Evolutionary conservation across 371 early-diverging fungal genomes (phyloP).

Genomic region (Mortierella polycephala): DNA sequence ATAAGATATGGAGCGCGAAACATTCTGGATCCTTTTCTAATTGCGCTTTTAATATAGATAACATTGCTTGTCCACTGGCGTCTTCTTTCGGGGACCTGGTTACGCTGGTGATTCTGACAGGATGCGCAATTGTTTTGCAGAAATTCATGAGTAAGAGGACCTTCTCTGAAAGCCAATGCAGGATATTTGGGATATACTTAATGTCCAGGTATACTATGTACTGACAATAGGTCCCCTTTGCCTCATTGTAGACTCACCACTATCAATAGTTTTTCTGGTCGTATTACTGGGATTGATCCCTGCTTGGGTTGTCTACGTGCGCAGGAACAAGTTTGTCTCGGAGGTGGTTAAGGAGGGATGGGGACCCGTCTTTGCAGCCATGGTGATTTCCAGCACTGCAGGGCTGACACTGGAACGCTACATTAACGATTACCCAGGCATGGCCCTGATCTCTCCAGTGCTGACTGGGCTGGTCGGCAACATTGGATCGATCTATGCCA

Average conservation of each 20-base stretch:
- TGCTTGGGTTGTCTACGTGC: constrained; percentile 64
- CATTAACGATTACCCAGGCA: constrained; percentile 77
- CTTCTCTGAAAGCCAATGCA: too few species aligned
- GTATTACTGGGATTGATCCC: constrained; percentile 62
- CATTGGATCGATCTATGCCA: constrained; percentile 84
- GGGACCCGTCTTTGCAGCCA: constrained; percentile 80
- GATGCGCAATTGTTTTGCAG: constrained; percentile 59
- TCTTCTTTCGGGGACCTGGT: constrained; percentile 81
- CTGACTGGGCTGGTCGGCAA: constrained; percentile 83
- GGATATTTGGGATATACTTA: too few species aligned
- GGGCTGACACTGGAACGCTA: constrained; percentile 82
- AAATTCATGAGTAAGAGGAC: constrained; percentile 58
- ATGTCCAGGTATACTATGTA: too few species aligned
- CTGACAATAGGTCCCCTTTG: not conserved
- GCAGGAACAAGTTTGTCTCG: constrained; percentile 69
- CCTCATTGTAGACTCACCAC: constrained; percentile 47
- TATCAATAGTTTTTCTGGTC: constrained; percentile 61
- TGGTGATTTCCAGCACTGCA: constrained; percentile 82
- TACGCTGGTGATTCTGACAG: constrained; percentile 71
- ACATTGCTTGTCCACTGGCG: constrained; percentile 77
- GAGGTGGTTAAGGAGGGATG: constrained; percentile 79
- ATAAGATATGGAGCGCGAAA: not conserved
- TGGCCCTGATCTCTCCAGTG: constrained; percentile 81
- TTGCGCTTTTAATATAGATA: constrained; percentile 46
- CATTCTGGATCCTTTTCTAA: not conserved